Base-by-base conservation (phyloP, 148 eudicot genomes). In the Rhododendron ovatum region DNA sequence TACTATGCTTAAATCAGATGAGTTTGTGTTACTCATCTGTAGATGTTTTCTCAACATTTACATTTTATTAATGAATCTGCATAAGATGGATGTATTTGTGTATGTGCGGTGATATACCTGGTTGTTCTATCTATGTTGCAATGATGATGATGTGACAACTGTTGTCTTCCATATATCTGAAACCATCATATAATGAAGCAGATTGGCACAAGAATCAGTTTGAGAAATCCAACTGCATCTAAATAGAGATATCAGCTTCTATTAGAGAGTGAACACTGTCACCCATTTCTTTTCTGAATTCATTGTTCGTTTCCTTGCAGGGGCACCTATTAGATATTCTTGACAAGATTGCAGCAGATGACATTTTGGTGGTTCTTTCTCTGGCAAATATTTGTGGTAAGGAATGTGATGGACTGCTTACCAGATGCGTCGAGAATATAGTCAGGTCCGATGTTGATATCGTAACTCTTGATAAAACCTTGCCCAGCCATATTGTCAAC, bases 311-410 rank as follows among this genome's bases (percentile, higher is more conserved):
- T 53, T 45, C 37, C 74, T 47, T 92, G 90, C 89, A 96, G 99
- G 91, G 92, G 59, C 92, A 90, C 82, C 89, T 96, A 33, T 55
- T 94, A 78, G 95, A 93, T 84, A 92, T 96, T 88, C 91, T 95
- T 59, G 95, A 94, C 88, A 95, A 94, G 89, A 90, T 92, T 69
- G 86, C 91, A 69, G 85, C 92, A 57, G 99, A 96, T 91, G 99
- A 96, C 77, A 82, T 93, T 87, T 87, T 94, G 87, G 89, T 94
- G 85, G 93, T 95, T 87, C 71, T 95, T 87, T 91, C 92, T 57
- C 93, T 93, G 74, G 95, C 96, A 82, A 89, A 90, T 82, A 79
- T 86, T 57, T 96, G 98, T 82, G 91, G 96, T 55, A 89, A 75
- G 85, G 90, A 88, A n/a, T 95, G 99, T 83, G 92, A 93, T 74